phyloP scores from a whole-genome alignment of 345 rosid genomes.

The Sisymbrium altissimum region DNA sequence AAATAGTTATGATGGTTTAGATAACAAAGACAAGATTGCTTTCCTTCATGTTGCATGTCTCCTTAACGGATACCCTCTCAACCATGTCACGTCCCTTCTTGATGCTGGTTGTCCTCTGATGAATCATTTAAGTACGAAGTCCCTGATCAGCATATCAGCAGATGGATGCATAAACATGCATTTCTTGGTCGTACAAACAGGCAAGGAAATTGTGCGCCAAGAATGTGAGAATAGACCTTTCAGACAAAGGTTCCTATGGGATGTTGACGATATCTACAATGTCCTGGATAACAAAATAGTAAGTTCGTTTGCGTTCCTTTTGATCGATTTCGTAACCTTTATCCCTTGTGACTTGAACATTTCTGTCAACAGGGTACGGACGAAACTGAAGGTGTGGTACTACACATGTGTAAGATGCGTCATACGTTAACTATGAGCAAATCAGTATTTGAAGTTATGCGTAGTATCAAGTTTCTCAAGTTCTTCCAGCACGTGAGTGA shows the following conservation, averaged over 20 bases:
- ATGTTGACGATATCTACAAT: too few relatives aligned
- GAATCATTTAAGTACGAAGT: too few relatives aligned
- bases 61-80: background rate
- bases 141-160: background rate
- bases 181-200: constrained; percentile 5
- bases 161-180: constrained; percentile 8
- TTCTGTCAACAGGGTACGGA: constrained; percentile 1
- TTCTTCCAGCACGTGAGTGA: background rate
- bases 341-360: too few relatives aligned
- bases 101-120: too few relatives aligned
- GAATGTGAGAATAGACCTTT: background rate
- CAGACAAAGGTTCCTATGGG: too few relatives aligned
- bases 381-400: background rate
- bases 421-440: background rate
- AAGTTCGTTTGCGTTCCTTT: too few relatives aligned
- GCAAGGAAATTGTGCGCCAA: constrained; percentile 4
- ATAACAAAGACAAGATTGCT: background rate
- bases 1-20: background rate
- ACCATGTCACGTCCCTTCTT: background rate
- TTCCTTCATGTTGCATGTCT: constrained; percentile 27
- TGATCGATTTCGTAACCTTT: too few relatives aligned
- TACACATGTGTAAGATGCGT: constrained; percentile 16
- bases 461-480: constrained; percentile 15
- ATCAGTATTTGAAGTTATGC: background rate
- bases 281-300: too few relatives aligned